Percentiles rank a stretch among this genome's conserved stretches.
These are phyloP conservation scores for Didymella pinodella DNA, from an alignment of 2,329 filamentous ascomycete genomes.

Conservation along the genomic window DNA sequence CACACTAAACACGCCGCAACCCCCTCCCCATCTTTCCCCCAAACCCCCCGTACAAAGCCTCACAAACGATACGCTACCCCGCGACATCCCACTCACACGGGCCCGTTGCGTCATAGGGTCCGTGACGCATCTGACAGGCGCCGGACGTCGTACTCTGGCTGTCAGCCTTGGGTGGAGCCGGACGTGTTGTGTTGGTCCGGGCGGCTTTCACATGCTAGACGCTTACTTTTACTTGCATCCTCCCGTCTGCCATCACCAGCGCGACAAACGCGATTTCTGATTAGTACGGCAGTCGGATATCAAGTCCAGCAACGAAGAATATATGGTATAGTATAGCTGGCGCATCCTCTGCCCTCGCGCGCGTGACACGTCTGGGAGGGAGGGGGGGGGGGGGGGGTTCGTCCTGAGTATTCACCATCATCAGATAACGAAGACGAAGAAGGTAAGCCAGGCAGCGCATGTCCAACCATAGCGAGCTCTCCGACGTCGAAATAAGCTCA, in stretches of 20 bases:
- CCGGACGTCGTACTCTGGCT: not conserved
- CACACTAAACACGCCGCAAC: not conserved
- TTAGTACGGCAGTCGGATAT: too few species aligned
- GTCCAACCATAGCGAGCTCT: not conserved
- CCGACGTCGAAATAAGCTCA: slow-evolving; percentile 22
- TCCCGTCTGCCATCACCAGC: too few species aligned
- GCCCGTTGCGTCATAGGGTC: not conserved
- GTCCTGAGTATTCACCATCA: not conserved
- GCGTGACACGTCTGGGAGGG: not conserved
- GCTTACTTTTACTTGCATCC: too few species aligned
- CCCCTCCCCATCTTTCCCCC: too few species aligned
- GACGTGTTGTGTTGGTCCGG: not conserved
- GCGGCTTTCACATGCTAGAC: slow-evolving; percentile 17
- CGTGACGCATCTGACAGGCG: not conserved
- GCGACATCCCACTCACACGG: not conserved
- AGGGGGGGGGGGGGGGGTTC: too few species aligned
- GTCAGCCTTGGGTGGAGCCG: not conserved
- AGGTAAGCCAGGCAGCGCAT: not conserved
- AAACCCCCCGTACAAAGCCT: too few species aligned
- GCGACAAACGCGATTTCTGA: too few species aligned
- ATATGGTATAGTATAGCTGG: not conserved
- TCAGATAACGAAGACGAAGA: not conserved
- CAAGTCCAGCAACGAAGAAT: too few species aligned
- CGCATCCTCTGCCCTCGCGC: not conserved
- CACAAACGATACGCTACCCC: not conserved